Evolutionary conservation across 1,284 basidiomycete species (phyloP), one percentile per base, ranked within the genome.

Genomic region (Phlebopus sp.): DNA sequence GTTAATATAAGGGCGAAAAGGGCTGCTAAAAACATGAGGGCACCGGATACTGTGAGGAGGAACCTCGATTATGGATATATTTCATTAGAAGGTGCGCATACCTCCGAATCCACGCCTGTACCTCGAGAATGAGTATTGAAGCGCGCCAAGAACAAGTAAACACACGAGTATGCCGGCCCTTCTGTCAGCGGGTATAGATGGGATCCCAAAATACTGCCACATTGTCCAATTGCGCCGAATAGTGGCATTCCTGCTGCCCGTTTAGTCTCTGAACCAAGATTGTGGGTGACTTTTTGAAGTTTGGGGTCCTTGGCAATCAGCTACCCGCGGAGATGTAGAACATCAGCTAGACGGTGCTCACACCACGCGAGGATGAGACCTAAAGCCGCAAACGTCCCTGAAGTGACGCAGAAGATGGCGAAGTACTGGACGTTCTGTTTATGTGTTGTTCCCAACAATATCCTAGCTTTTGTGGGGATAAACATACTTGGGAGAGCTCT

Each of bases 231-330:
- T 7, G 82, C 80, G 74, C 85, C 84, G 61, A 84, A 87, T 60
- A 88, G 75, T 2, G 86, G 83, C 32, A 85, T 81, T 0, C 86
- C 86, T 0, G 86, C 76, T 1, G 87, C 85, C 47, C 80, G 81
- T 67, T 89, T 89, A 3, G 84, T 85, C 64, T 89, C 86, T 0
- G 86, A 88, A 3, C 85, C 86, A 2, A 89, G 69, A 51, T 90
- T 90, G 57, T 89, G 85, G 1, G 81, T 72, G 55, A 79, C 86
- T 88, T 46, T 11, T 21, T 27, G 13, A 3, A 31, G 6, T 6
- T 25, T 34, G 10, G 21, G 27, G 27, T 29, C 27, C 27, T 29
- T 29, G 27, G 56, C 6, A 49, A 40, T 13, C 11, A 37, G 11
- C 9, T 6, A 36, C 4, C 21, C 5, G 8, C 18, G 13, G 15